phyloP scores from a whole-genome alignment of 1,284 basidiomycete species.

The Psilocybe mexicana region DNA sequence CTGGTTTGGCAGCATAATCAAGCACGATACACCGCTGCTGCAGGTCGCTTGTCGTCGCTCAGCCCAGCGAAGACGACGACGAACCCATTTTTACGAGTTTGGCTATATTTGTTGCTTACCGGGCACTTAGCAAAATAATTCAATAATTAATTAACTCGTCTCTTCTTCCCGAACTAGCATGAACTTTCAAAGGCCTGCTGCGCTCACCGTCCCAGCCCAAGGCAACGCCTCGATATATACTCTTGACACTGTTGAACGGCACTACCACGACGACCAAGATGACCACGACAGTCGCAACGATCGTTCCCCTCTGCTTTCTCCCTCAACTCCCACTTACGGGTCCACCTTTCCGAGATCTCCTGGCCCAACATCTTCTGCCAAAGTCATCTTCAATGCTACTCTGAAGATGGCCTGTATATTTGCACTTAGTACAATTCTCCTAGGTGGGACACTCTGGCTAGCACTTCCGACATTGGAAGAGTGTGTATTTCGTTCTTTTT shows the following conservation, averaged over 20 bases:
- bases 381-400: conserved; percentile 74
- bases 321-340: conserved; percentile 50
- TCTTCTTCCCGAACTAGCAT: neutral
- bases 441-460: conserved; percentile 76
- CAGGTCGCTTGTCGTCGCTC: conserved; percentile 28
- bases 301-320: conserved; percentile 39
- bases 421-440: conserved; percentile 62
- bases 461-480: conserved; percentile 78
- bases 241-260: conserved; percentile 48
- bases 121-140: conserved; percentile 21
- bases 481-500: conserved; percentile 47
- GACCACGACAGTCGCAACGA: conserved; percentile 31
- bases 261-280: conserved; percentile 23
- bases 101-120: conserved; percentile 30
- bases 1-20: conserved; percentile 35
- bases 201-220: conserved; percentile 21
- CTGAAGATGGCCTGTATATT: conserved; percentile 85
- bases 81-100: conserved; percentile 26
- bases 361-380: conserved; percentile 42
- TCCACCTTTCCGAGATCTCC: conserved; percentile 45
- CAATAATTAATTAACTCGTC: conserved; percentile 4
- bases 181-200: conserved; percentile 16
- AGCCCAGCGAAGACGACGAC: conserved; percentile 27
- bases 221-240: conserved; percentile 64
- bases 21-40: conserved; percentile 14